These are phyloP conservation scores for Barnettozyma vustinii DNA, from an alignment of 805 yeast species.

Conservation along the genomic window DNA sequence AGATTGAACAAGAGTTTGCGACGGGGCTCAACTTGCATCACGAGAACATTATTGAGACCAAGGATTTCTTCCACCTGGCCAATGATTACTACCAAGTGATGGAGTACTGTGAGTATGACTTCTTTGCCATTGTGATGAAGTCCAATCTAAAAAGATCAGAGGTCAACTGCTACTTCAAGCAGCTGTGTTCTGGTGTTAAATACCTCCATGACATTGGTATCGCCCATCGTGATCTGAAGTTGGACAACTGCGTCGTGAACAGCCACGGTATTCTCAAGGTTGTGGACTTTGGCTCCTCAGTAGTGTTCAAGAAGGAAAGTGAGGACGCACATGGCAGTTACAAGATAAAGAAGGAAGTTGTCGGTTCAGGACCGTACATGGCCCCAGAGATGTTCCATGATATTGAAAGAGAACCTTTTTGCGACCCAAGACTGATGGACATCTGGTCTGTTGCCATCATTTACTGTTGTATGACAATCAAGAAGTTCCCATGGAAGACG, in stretches of 20 bases:
- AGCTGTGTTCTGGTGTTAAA: slow-evolving; percentile 63
- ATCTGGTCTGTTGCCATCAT: slow-evolving; percentile 83
- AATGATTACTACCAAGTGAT: slow-evolving; percentile 72
- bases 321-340: slow-evolving; percentile 54
- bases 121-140: slow-evolving; percentile 83
- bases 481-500: slow-evolving; percentile 85
- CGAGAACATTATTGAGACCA: slow-evolving; percentile 73
- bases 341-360: slow-evolving; percentile 32
- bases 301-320: slow-evolving; percentile 66
- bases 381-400: slow-evolving; percentile 73
- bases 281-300: slow-evolving; percentile 83
- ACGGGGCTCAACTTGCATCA: slow-evolving; percentile 79
- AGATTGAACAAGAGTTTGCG: slow-evolving; percentile 85
- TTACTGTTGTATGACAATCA: slow-evolving; percentile 80
- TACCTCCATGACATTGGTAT: slow-evolving; percentile 74
- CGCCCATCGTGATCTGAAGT: slow-evolving; percentile 77
- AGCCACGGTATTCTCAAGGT: slow-evolving; percentile 67
- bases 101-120: slow-evolving; percentile 84
- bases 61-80: slow-evolving; percentile 45
- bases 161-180: slow-evolving; percentile 76
- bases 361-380: slow-evolving; percentile 81
- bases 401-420: slow-evolving; percentile 29
- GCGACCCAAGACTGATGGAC: slow-evolving; percentile 76
- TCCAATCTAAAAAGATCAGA: slow-evolving; percentile 78
- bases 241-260: slow-evolving; percentile 80